These are phyloP conservation scores for Myriangium duriaei DNA, from an alignment of 2,329 filamentous ascomycete species.

Conservation along the genomic window DNA sequence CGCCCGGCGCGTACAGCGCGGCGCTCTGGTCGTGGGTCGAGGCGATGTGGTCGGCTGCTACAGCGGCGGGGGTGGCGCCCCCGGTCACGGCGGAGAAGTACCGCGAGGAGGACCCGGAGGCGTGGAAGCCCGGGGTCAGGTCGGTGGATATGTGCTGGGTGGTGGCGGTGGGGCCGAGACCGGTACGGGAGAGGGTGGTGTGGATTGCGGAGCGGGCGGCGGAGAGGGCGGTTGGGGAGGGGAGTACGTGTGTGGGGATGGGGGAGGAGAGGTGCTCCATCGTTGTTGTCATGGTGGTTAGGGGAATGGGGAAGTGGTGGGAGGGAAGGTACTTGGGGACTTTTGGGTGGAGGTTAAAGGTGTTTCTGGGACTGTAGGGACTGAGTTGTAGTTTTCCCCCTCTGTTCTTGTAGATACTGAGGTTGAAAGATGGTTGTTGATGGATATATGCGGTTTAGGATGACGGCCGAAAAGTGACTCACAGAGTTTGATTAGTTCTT, in stretches of 20 bases:
- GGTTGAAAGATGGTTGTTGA: no score
- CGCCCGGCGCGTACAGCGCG: constrained; percentile 63
- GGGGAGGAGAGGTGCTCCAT: neutral
- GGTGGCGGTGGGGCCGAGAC: constrained; percentile 32
- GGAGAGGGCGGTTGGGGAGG: constrained; percentile 19
- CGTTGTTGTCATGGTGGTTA: no score
- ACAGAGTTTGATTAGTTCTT: no score
- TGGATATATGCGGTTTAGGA: no score
- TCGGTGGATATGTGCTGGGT: constrained; percentile 34
- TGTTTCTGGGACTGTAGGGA: no score
- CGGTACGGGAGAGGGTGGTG: constrained; percentile 25
- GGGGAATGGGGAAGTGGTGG: no score
- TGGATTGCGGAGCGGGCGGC: constrained; percentile 25
- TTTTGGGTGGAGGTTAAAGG: no score
- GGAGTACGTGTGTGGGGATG: constrained; percentile 21
- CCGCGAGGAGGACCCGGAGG: constrained; percentile 48
- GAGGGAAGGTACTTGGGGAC: no score
- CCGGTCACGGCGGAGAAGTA: constrained; percentile 91
- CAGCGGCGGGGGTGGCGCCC: constrained; percentile 63
- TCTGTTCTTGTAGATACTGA: no score
- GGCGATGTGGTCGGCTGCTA: constrained; percentile 75
- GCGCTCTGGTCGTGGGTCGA: constrained; percentile 73
- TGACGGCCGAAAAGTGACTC: no score
- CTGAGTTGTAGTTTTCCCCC: no score
- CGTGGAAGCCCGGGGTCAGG: constrained; percentile 48